phyloP scores from a whole-genome alignment of 2,329 filamentous ascomycete genomes.

The Fusarium nisikadoi region DNA sequence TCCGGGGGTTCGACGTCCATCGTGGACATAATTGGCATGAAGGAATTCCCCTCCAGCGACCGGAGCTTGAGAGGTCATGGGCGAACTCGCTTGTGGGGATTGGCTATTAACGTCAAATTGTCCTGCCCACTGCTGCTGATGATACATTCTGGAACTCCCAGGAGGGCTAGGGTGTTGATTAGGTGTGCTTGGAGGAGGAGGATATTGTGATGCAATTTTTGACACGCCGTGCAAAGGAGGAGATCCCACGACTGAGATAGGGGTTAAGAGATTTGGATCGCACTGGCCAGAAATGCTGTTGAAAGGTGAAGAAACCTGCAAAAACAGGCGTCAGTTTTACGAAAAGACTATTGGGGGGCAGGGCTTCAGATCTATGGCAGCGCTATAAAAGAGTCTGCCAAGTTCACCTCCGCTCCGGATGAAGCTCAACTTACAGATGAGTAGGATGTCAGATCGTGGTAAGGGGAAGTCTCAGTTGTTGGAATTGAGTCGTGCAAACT shows the following conservation, averaged over 20 bases:
- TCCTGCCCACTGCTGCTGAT: conserved; percentile 54
- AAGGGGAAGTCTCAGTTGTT: conserved; percentile 42
- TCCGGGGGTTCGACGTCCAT: conserved; percentile 52
- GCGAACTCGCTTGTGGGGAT: conserved; percentile 57
- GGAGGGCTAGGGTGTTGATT: conserved; percentile 61
- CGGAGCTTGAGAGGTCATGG: conserved; percentile 55
- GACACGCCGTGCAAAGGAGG: conserved; percentile 58
- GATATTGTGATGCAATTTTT: conserved; percentile 56
- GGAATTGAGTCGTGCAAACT: conserved; percentile 43
- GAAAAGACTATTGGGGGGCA: neutral
- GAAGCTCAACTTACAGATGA: conserved; percentile 45
- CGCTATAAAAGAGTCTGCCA: neutral
- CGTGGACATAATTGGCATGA: conserved; percentile 51
- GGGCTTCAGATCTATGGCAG: neutral
- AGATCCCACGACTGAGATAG: conserved; percentile 60
- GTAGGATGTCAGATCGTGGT: conserved; percentile 48
- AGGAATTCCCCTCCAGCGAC: conserved; percentile 51
- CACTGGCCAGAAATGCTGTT: conserved; percentile 48
- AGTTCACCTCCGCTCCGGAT: neutral
- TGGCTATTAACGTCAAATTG: conserved; percentile 56
- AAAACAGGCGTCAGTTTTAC: conserved; percentile 10
- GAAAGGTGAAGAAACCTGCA: conserved; percentile 46
- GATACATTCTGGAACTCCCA: conserved; percentile 58
- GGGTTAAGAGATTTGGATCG: conserved; percentile 61
- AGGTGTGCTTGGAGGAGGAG: conserved; percentile 49